Evolutionary conservation across 1,284 basidiomycete genomes (phyloP), one percentile per base, ranked within the genome.

Genomic region (Leucoagaricus sp.): DNA sequence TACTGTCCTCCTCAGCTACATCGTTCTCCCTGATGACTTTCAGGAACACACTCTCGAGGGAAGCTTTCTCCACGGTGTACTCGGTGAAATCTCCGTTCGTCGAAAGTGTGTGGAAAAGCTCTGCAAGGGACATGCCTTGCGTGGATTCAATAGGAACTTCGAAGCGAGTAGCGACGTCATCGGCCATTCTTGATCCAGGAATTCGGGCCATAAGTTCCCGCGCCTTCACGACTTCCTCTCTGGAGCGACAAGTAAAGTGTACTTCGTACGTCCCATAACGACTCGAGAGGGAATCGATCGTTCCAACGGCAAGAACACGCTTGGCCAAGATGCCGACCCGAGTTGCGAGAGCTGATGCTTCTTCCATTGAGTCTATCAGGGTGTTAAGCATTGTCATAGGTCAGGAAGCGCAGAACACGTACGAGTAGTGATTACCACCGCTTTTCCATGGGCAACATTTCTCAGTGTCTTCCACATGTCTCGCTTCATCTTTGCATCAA

Each of bases 401-500:
- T 53, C 53, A 49, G 29, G 10, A 46, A 26, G 41, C 34, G 45
- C 10, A 49, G 34, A 21, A 25, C 25, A 75, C 84, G 61, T 55
- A 88, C 85, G 86, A 4, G 86, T 89, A 1, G 86, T 88, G 53
- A 89, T 83, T 28, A 88, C 76, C 23, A 89, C 80, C 2, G 85
- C 81, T 67, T 89, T 86, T 48, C 87, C 83, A 33, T 79, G 75
- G 1, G 85, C 76, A 3, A 89, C 84, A 36, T 80, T 79, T 57
- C 85, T 77, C 46, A 93, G 73, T 0, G 87, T 90, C 15, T 75
- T 75, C 91, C 91, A 93, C 80, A 93, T 89, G 23, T 91, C 87
- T 42, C 91, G 77, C 70, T 92, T 93, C 77, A 87, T 91, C 71
- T 85, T 90, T 2, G 90, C 86, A 67, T 93, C 91, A 23, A 93